Conservation (phyloP, 805 yeast species). For the Pichia paraexigua region DNA sequence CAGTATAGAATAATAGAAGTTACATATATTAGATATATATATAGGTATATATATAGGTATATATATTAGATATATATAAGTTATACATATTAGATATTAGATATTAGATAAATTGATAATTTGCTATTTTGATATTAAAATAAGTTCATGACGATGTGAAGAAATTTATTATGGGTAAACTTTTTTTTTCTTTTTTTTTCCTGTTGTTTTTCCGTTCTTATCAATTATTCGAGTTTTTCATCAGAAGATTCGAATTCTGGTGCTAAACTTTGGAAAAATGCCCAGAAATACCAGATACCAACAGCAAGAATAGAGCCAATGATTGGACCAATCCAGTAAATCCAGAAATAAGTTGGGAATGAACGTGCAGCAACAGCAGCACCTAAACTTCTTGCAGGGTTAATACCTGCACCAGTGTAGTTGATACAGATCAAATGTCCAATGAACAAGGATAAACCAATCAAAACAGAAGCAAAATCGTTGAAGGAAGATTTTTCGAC, state of each 20-base stretch:
- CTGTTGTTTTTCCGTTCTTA: too few species aligned
- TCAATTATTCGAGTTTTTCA: slow-evolving; percentile 14
- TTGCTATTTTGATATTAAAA: background rate
- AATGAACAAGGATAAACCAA: slow-evolving; percentile 74
- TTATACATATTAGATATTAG: background rate
- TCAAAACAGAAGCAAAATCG: slow-evolving; percentile 71
- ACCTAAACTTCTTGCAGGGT: slow-evolving; percentile 87
- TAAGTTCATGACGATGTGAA: too few species aligned
- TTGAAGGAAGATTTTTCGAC: slow-evolving; percentile 76
- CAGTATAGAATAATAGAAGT: too few species aligned
- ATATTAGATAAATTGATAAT: background rate
- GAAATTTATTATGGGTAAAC: too few species aligned
- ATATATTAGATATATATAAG: background rate
- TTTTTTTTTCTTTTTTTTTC: background rate
- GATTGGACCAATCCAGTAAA: slow-evolving; percentile 86
- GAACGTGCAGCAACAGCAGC: slow-evolving; percentile 53
- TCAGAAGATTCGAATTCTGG: slow-evolving; percentile 46
- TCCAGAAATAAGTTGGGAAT: slow-evolving; percentile 85
- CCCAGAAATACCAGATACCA: slow-evolving; percentile 59
- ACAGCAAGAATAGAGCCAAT: slow-evolving; percentile 63
- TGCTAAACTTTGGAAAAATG: slow-evolving; percentile 25
- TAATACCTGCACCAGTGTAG: slow-evolving; percentile 87
- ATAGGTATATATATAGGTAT: too few species aligned
- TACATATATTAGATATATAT: too few species aligned
- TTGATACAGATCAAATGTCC: slow-evolving; percentile 76